These are phyloP conservation scores for Geosmithia flava DNA, from an alignment of 2,329 filamentous ascomycete species.

Conservation along the genomic window DNA sequence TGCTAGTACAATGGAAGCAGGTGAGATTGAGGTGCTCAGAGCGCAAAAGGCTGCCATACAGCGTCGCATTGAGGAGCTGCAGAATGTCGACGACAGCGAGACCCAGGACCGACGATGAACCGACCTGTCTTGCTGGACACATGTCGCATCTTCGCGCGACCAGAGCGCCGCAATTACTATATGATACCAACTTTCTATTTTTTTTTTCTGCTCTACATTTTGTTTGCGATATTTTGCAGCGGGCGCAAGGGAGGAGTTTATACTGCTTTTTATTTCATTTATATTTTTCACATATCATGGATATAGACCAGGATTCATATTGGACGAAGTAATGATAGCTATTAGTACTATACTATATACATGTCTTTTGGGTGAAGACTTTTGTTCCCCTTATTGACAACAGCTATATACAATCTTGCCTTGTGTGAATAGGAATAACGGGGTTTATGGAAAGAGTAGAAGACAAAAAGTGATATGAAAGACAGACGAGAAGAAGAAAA, in stretches of 20 bases:
- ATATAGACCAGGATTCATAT: not conserved
- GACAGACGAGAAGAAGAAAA: not conserved
- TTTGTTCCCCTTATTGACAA: not conserved
- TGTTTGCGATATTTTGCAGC: not conserved
- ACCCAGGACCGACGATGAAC: not conserved
- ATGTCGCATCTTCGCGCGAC: not conserved
- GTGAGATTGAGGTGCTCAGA: conserved; percentile 16
- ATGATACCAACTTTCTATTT: conserved; percentile 2
- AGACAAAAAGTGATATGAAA: too few species aligned
- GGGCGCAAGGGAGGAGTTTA: not conserved
- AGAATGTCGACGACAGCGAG: conserved; percentile 9
- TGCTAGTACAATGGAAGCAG: conserved; percentile 9
- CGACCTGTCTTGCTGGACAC: not conserved
- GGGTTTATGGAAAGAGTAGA: not conserved
- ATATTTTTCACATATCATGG: not conserved
- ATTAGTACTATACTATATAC: not conserved
- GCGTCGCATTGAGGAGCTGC: conserved; percentile 20
- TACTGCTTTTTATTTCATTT: not conserved
- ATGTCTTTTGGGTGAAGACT: not conserved
- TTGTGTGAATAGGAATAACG: not conserved
- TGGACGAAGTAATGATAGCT: not conserved
- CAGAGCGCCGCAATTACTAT: not conserved
- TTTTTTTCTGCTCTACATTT: not conserved
- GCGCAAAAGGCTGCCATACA: conserved; percentile 22
- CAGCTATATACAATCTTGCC: not conserved